Evolutionary conservation across 2,329 filamentous ascomycete species (phyloP), one percentile per base, ranked within the genome.

Genomic region (Westerdykella aurantiaca): DNA sequence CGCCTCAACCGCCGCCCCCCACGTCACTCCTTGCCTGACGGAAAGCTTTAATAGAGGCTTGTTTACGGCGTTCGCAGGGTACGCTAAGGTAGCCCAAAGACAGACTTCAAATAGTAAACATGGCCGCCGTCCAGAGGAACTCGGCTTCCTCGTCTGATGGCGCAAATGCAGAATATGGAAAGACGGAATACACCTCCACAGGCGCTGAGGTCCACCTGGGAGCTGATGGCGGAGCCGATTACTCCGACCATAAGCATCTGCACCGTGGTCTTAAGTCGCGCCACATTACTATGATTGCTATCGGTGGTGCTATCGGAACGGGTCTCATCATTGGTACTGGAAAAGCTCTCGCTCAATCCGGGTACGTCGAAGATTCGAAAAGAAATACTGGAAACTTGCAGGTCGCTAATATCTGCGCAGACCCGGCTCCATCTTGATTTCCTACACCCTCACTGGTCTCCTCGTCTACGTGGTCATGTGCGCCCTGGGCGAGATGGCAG

Each of bases 401-500:
- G 7, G 21, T 31, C 37, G 40, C 56, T 64, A 46, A 63, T 46
- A 25, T 16, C 5, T 13, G 11, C 18, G 18, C 37, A 73, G 74
- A 29, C 85, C 85, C 39, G 84, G 72, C 16, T 80, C 83, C 9
- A 80, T 88, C 61, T 74, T 88, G 53, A 83, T 88, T 62, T 82
- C 82, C 9, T 88, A 88, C 69, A 74, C 78, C 31, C 64, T 85
- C 49, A 77, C 87, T 52, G 85, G 85, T 52, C 68, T 83, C 38
- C 68, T 93, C 47, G 87, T 91, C 52, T 93, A 82, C 67, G 71
- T 88, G 34, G 86, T 93, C 54, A 89, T 93, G 85, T 82, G 82
- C 45, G 83, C 80, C 44, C 79, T 93, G 4, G 87, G 86, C 50
- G 86, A 91, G 67, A 93, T 93, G 85, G 85, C 86, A 7, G 79